Conservation (phyloP, 176 grass and related monocot genomes). For the Canna indica region DNA sequence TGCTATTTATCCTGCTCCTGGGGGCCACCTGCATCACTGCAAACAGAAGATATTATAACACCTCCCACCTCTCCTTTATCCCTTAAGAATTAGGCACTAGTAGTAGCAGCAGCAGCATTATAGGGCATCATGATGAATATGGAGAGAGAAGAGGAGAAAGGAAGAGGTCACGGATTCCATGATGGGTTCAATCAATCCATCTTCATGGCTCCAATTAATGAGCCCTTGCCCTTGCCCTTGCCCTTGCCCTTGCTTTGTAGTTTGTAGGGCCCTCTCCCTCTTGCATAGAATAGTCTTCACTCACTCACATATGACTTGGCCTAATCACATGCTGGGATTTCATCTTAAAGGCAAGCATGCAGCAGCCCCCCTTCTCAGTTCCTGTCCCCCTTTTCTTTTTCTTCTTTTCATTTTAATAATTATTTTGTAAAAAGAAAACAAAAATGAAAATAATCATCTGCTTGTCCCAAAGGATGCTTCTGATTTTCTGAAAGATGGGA, state of each 20-base stretch:
- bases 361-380: not conserved
- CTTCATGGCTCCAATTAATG: constrained; percentile 24
- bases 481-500: not conserved
- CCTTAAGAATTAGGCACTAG: too few species aligned
- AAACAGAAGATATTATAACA: too few species aligned
- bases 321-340: not conserved
- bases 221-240: not conserved
- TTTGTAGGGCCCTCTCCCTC: not conserved
- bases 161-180: constrained; percentile 53
- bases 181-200: constrained; percentile 91
- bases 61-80: too few species aligned
- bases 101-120: too few species aligned
- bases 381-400: not conserved
- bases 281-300: too few species aligned
- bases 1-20: too few species aligned
- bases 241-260: not conserved
- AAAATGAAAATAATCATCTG: too few species aligned
- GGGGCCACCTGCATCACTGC: too few species aligned
- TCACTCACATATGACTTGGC: constrained; percentile 10
- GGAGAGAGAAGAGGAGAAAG: constrained; percentile 12
- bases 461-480: too few species aligned
- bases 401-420: not conserved
- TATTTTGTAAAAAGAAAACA: not conserved
- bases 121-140: constrained; percentile 3
- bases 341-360: not conserved